Conservation (phyloP, 2,329 filamentous ascomycete genomes). For the Paecilomyces fulvus region DNA sequence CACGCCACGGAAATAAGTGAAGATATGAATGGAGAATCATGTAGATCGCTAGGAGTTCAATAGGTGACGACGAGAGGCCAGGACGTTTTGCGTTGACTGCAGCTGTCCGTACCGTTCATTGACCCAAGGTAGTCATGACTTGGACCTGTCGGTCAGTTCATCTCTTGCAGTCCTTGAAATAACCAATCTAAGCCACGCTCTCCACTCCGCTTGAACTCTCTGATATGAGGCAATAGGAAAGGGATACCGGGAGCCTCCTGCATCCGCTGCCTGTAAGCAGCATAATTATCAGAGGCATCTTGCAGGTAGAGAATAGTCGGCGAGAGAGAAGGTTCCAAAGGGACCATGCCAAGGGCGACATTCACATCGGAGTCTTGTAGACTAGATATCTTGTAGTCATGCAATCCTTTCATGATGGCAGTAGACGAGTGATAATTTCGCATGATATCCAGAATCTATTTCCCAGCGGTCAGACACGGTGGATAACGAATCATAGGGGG, state of each 20-base stretch:
- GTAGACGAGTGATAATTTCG: conserved; percentile 31
- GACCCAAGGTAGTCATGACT: neutral
- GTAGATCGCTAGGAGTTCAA: neutral
- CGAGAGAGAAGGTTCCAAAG: conserved; percentile 16
- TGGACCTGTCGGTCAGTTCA: neutral
- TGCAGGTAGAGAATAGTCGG: conserved; percentile 17
- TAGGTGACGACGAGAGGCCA: neutral
- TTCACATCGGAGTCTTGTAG: conserved; percentile 10
- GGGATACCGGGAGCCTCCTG: conserved; percentile 25
- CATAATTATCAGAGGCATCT: conserved; percentile 25
- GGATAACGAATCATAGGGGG: neutral
- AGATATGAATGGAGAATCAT: neutral
- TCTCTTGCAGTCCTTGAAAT: conserved; percentile 10
- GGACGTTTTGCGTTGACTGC: too few species aligned
- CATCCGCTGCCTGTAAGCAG: conserved; percentile 27
- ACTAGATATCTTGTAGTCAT: conserved; percentile 21
- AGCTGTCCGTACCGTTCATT: neutral
- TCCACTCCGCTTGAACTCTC: conserved; percentile 23
- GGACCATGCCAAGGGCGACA: conserved; percentile 10
- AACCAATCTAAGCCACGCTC: conserved; percentile 18
- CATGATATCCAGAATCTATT: conserved; percentile 20
- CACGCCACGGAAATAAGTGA: neutral
- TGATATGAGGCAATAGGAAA: conserved; percentile 30
- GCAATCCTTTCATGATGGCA: conserved; percentile 28
- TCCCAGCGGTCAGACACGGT: conserved; percentile 1